Conservation (phyloP, 768 basidiomycete genomes). For the Lepiota venenata region DNA sequence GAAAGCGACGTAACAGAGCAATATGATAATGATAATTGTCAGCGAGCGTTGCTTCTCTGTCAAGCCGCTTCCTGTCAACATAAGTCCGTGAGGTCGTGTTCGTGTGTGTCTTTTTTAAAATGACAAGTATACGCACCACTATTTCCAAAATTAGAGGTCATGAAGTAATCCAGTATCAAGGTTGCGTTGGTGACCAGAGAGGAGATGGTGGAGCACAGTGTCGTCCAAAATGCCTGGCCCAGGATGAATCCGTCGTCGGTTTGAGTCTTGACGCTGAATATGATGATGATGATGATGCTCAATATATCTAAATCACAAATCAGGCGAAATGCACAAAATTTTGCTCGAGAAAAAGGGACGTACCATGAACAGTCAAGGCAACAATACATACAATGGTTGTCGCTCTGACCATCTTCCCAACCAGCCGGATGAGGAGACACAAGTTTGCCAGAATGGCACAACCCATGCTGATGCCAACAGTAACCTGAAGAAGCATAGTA, state of each 20-base stretch:
- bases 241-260: conserved; percentile 68
- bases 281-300: conserved; percentile 54
- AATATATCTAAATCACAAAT: conserved; percentile 50
- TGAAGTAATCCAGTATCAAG: conserved; percentile 56
- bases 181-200: conserved; percentile 67
- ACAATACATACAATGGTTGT: conserved; percentile 65
- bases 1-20: conserved; percentile 71
- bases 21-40: conserved; percentile 72
- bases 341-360: conserved; percentile 16
- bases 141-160: conserved; percentile 59
- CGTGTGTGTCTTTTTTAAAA: not conserved
- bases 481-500: conserved; percentile 54
- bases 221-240: conserved; percentile 73
- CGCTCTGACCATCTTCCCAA: conserved; percentile 60
- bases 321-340: conserved; percentile 4
- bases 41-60: conserved; percentile 78
- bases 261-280: conserved; percentile 62
- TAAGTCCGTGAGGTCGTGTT: not conserved
- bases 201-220: conserved; percentile 67
- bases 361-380: conserved; percentile 70
- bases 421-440: conserved; percentile 65
- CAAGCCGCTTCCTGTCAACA: conserved; percentile 62
- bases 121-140: conserved; percentile 3
- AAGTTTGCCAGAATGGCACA: conserved; percentile 67
- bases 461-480: conserved; percentile 61